Base-by-base conservation (phyloP, 2,329 filamentous ascomycete species). In the Alternaria arbusti region DNA sequence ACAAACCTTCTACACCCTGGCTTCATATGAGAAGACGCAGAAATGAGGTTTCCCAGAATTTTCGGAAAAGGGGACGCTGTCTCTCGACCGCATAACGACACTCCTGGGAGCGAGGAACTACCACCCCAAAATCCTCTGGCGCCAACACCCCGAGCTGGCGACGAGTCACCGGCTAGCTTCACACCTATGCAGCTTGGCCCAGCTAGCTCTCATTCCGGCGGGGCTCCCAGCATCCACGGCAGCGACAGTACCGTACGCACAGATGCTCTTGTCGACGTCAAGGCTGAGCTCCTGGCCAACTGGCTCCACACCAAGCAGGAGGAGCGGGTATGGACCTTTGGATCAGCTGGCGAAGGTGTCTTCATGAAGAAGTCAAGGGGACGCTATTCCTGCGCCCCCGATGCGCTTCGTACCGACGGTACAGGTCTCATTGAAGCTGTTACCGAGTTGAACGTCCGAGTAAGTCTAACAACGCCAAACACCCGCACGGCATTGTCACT, bases 251-350 rank as follows among this genome's bases (percentile, higher is more conserved):
- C 23, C 20, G 57, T 58, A 10, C 28, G 54, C 10, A 77, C 78
- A 54, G 83, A 85, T 32, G 82, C 81, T 45, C 77, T 87, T 51
- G 74, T 82, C 51, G 84, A 87, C 63, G 83, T 88, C 72, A 88
- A 87, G 73, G 84, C 82, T 67, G 86, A 90, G 73, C 85, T 90
- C 66, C 87, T 89, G 83, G 87, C 87, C 70, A 88, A 86, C 69
- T 90, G 86, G 84, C 82, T 90, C 3, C 86, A 89, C 73, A 85
- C 88, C 62, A 86, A 88, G 70, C 88, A 90, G 65, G 81, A 87
- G 65, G 86, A 89, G 72, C 81, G 78, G 59, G 74, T 85, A 30
- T 87, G 86, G 86, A 83, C 81, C 4, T 78, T 77, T 23, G 82
- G 82, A 56, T 78, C 75, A 22, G 71, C 80, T 11, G 84, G 85